Evolutionary conservation across 2,329 filamentous ascomycete species (phyloP).

Genomic region (Penicillium sp.): DNA sequence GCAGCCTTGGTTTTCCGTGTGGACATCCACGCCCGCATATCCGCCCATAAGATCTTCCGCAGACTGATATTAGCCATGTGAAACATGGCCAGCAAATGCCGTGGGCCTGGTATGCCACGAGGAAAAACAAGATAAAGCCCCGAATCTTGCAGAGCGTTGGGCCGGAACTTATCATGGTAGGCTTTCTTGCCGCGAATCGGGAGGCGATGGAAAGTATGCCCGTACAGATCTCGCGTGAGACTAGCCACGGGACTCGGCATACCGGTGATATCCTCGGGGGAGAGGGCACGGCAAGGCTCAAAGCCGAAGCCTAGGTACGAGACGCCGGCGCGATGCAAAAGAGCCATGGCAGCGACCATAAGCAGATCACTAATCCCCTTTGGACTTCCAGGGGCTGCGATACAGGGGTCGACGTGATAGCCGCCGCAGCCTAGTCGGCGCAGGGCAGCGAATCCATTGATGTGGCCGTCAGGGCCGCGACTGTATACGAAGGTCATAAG

Average conservation of each 20-base stretch:
- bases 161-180: slow-evolving; percentile 40
- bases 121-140: slow-evolving; percentile 38
- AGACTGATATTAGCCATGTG: slow-evolving; percentile 42
- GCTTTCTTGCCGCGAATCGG: slow-evolving; percentile 39
- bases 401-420: slow-evolving; percentile 43
- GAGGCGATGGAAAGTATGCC: slow-evolving; percentile 30
- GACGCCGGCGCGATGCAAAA: slow-evolving; percentile 31
- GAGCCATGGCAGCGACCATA: slow-evolving; percentile 37
- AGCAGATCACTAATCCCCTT: slow-evolving; percentile 40
- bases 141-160: slow-evolving; percentile 31
- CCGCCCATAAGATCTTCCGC: slow-evolving; percentile 21
- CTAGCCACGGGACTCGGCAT: slow-evolving; percentile 26
- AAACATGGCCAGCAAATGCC: slow-evolving; percentile 33
- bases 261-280: slow-evolving; percentile 27
- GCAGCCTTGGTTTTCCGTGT: neutral
- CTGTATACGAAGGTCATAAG: slow-evolving; percentile 44
- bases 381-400: slow-evolving; percentile 32
- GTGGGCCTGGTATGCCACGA: slow-evolving; percentile 27
- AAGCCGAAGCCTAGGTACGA: slow-evolving; percentile 40
- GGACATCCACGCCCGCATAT: slow-evolving; percentile 7
- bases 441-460: slow-evolving; percentile 40
- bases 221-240: slow-evolving; percentile 31
- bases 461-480: slow-evolving; percentile 23
- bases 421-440: slow-evolving; percentile 37
- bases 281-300: slow-evolving; percentile 33